These are phyloP conservation scores for Chytriomyces confervae DNA, from an alignment of 192 early-diverging fungal species.

Conservation along the genomic window DNA sequence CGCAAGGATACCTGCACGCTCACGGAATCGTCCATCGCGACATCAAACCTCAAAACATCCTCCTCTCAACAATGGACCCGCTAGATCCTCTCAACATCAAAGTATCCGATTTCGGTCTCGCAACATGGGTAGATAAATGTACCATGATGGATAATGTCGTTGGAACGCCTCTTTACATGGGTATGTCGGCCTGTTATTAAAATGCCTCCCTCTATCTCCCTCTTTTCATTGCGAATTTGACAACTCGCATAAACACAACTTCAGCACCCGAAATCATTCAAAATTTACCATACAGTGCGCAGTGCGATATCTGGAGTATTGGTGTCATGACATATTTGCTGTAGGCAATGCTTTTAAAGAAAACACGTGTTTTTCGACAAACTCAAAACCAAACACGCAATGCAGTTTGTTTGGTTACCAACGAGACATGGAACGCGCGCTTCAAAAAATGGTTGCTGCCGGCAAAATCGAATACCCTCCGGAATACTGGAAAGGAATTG, in stretches of 20 bases:
- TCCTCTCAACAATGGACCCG: conserved; percentile 53
- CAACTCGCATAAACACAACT: not conserved
- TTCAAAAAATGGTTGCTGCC: conserved; percentile 48
- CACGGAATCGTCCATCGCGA: conserved; percentile 66
- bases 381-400: not conserved
- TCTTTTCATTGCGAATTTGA: not conserved
- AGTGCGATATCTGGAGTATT: conserved; percentile 64
- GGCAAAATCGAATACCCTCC: conserved; percentile 55
- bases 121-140: conserved; percentile 49
- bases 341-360: conserved; percentile 24
- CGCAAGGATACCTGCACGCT: conserved; percentile 25
- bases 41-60: conserved; percentile 82
- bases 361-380: not conserved
- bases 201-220: not conserved
- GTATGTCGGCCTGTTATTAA: not conserved
- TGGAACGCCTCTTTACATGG: conserved; percentile 46
- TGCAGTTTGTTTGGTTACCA: conserved; percentile 50
- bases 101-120: conserved; percentile 57
- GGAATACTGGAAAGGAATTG: conserved; percentile 40
- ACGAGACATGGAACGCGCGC: conserved; percentile 37
- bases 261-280: conserved; percentile 59
- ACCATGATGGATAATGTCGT: conserved; percentile 52
- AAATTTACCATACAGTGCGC: conserved; percentile 55
- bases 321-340: conserved; percentile 60
- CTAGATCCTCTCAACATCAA: conserved; percentile 54